These are phyloP conservation scores for Jackrogersella multiformis DNA, from an alignment of 495 filamentous ascomycete species.

Conservation along the genomic window DNA sequence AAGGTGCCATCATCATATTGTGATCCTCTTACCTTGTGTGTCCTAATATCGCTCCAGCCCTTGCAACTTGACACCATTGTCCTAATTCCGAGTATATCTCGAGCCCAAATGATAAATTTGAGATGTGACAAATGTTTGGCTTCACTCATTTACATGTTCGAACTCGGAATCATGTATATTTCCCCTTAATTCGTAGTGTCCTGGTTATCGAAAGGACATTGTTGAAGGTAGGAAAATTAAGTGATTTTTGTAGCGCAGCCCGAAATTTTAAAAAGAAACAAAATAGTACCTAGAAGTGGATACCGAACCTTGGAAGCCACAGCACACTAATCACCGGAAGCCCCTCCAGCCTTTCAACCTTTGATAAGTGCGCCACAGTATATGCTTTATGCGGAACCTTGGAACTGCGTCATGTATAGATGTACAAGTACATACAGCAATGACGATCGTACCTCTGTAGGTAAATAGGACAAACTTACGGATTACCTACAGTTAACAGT, in stretches of 20 bases:
- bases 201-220: too few species aligned
- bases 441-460: slow-evolving; percentile 19
- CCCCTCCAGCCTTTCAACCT: too few species aligned
- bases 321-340: too few species aligned
- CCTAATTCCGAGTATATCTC: background rate
- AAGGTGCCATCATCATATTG: slow-evolving; percentile 65
- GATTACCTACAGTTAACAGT: background rate
- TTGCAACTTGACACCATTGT: background rate
- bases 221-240: too few species aligned
- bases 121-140: background rate
- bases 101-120: background rate
- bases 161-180: too few species aligned
- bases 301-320: background rate
- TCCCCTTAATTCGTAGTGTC: too few species aligned
- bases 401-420: slow-evolving; percentile 19
- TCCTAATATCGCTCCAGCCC: background rate
- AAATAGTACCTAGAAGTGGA: slow-evolving; percentile 15
- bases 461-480: slow-evolving; percentile 12
- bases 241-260: background rate
- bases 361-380: background rate
- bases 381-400: slow-evolving; percentile 7
- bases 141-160: too few species aligned
- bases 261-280: slow-evolving; percentile 22
- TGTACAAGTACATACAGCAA: slow-evolving; percentile 26
- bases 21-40: slow-evolving; percentile 6